Evolutionary conservation across 768 basidiomycete species (phyloP).

Genomic region (Hericium erinaceus): DNA sequence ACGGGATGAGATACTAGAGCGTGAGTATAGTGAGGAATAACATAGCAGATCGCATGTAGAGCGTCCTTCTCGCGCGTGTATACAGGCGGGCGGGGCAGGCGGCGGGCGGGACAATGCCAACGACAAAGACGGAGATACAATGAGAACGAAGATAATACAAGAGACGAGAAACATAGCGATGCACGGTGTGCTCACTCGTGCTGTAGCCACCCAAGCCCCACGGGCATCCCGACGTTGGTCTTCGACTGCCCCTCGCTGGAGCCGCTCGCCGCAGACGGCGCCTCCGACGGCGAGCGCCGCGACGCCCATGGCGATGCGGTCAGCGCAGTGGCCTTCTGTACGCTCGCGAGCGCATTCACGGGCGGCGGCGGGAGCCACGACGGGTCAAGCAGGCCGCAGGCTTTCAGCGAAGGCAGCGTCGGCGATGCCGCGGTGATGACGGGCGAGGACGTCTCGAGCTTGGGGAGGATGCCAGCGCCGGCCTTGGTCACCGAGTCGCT

Average conservation of each 20-base stretch:
- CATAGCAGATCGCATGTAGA: no score
- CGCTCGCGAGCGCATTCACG: not conserved
- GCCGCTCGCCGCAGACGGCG: slow-evolving; percentile 6
- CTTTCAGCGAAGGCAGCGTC: slow-evolving; percentile 65
- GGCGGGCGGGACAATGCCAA: no score
- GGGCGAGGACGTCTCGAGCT: not conserved
- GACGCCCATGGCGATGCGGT: slow-evolving; percentile 4
- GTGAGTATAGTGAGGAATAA: no score
- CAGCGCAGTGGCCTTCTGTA: not conserved
- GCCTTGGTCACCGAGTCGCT: not conserved
- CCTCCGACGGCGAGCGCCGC: slow-evolving; percentile 17
- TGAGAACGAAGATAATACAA: slow-evolving; percentile 8
- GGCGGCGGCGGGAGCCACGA: slow-evolving; percentile 22
- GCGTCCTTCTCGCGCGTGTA: no score
- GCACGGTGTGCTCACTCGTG: slow-evolving; percentile 33
- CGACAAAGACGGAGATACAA: not conserved
- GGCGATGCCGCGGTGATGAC: slow-evolving; percentile 7
- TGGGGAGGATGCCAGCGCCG: not conserved
- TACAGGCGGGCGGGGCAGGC: no score
- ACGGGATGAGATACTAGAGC: no score
- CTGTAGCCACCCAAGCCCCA: slow-evolving; percentile 61
- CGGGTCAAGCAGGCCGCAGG: slow-evolving; percentile 60
- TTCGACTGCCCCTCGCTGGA: not conserved
- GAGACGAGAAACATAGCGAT: slow-evolving; percentile 4
- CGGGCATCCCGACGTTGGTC: slow-evolving; percentile 34